phyloP scores from a whole-genome alignment of 2,329 filamentous ascomycete genomes.

The Septoria linicola region DNA sequence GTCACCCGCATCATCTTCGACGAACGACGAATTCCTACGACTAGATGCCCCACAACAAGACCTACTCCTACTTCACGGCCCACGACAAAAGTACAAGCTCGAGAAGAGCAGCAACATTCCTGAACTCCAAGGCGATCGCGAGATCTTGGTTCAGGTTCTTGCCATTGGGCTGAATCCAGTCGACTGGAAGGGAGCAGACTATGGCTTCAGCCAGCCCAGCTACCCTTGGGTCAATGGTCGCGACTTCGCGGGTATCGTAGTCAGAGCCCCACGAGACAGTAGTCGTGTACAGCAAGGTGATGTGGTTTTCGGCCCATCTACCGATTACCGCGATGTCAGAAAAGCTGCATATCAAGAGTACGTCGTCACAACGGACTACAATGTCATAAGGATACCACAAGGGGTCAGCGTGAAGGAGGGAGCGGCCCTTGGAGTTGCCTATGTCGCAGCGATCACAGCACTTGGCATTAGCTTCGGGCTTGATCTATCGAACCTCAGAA shows the following conservation, averaged over 20 bases:
- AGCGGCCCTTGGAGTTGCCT: constrained; percentile 67
- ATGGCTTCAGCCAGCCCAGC: constrained; percentile 66
- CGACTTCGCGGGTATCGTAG: constrained; percentile 66
- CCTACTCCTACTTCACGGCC: constrained; percentile 38
- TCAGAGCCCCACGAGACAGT: constrained; percentile 45
- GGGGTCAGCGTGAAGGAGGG: constrained; percentile 55
- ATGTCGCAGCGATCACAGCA: constrained; percentile 65
- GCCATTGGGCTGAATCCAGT: constrained; percentile 74
- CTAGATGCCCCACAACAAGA: constrained; percentile 37
- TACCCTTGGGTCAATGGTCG: constrained; percentile 69
- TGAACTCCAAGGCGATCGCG: constrained; percentile 42
- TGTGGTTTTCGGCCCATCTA: constrained; percentile 64
- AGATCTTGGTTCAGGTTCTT: constrained; percentile 62
- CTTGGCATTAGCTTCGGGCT: constrained; percentile 69
- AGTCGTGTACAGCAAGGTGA: constrained; percentile 59
- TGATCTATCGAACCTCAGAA: constrained; percentile 54
- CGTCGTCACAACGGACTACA: constrained; percentile 63
- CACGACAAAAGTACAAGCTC: constrained; percentile 38
- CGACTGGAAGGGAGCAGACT: constrained; percentile 70
- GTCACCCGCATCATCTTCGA: not conserved
- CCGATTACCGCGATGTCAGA: constrained; percentile 69
- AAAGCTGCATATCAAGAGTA: constrained; percentile 73
- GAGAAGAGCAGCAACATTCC: constrained; percentile 35
- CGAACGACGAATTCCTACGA: constrained; percentile 35
- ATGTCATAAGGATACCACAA: constrained; percentile 61